phyloP scores from a whole-genome alignment of 2,329 filamentous ascomycete species.

The Pyricularia sp. region DNA sequence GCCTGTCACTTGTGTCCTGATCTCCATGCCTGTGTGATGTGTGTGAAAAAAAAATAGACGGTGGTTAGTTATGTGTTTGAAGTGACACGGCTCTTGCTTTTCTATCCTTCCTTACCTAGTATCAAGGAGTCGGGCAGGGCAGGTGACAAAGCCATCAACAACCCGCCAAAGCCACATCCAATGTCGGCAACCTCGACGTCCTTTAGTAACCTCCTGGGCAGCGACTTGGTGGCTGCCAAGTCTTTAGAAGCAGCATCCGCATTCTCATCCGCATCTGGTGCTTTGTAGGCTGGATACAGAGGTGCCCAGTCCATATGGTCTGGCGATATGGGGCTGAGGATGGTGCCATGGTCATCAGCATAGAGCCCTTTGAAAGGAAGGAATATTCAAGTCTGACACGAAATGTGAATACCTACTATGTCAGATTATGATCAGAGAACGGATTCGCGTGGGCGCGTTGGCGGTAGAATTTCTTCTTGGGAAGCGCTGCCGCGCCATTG shows the following conservation, averaged over 20 bases:
- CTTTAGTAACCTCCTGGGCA: constrained; percentile 34
- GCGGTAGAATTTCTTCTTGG: constrained; percentile 91
- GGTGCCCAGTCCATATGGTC: constrained; percentile 82
- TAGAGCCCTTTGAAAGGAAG: background rate
- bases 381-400: background rate
- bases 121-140: constrained; percentile 70
- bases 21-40: constrained; percentile 60
- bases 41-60: background rate
- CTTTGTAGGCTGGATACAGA: constrained; percentile 64
- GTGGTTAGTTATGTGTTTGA: background rate
- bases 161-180: constrained; percentile 88
- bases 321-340: constrained; percentile 58
- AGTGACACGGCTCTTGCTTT: background rate
- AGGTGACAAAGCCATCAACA: constrained; percentile 75
- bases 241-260: background rate
- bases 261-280: constrained; percentile 5
- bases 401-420: constrained; percentile 42
- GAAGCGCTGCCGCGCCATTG: constrained; percentile 48
- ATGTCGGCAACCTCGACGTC: constrained; percentile 90
- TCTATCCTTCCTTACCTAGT: constrained; percentile 44
- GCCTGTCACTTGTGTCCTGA: constrained; percentile 77
- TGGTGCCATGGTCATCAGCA: background rate
- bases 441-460: constrained; percentile 96
- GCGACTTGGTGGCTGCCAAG: constrained; percentile 8
- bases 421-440: constrained; percentile 84